A percentile compares a stretch with the other conserved stretches of the same genome.
These are phyloP conservation scores for Chenopodium formosanum DNA, from an alignment of 148 eudicot species.

Conservation along the genomic window DNA sequence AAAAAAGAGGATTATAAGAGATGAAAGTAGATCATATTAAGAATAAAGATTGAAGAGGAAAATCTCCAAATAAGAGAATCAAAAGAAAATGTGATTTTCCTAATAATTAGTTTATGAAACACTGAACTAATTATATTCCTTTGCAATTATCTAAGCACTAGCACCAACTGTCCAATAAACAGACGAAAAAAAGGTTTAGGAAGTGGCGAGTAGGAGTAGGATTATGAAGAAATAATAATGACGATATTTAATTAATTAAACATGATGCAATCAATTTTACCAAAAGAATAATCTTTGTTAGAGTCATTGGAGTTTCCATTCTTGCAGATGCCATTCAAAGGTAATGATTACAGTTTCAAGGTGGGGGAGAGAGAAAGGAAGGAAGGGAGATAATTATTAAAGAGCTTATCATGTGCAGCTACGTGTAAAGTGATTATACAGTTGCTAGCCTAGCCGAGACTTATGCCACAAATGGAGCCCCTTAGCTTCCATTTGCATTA, in stretches of 20 bases:
- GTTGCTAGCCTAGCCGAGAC: conserved; percentile 17
- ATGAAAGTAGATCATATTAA: neutral
- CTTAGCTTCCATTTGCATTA: neutral
- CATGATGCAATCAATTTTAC: conserved; percentile 8
- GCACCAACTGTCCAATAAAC: neutral
- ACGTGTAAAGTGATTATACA: conserved; percentile 24
- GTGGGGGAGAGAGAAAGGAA: conserved; percentile 7
- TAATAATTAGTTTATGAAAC: neutral
- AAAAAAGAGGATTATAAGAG: neutral
- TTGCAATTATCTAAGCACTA: neutral
- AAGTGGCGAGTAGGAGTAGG: conserved; percentile 10
- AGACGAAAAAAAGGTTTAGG: neutral
- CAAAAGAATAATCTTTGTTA: neutral
- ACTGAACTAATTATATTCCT: neutral
- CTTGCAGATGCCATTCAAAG: conserved; percentile 39
- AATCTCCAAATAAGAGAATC: too few relatives aligned
- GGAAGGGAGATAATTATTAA: neutral
- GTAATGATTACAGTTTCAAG: conserved; percentile 31
- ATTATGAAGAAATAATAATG: neutral
- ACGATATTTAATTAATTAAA: neutral
- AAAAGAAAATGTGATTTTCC: neutral
- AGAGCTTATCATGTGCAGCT: conserved; percentile 17
- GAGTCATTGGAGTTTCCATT: conserved; percentile 14
- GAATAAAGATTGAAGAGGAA: neutral
- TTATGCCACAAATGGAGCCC: conserved; percentile 26